Percentiles rank a stretch among this genome's conserved stretches.
These are phyloP conservation scores for Cerioporus squamosus DNA, from an alignment of 1,284 basidiomycete genomes.

Conservation along the genomic window DNA sequence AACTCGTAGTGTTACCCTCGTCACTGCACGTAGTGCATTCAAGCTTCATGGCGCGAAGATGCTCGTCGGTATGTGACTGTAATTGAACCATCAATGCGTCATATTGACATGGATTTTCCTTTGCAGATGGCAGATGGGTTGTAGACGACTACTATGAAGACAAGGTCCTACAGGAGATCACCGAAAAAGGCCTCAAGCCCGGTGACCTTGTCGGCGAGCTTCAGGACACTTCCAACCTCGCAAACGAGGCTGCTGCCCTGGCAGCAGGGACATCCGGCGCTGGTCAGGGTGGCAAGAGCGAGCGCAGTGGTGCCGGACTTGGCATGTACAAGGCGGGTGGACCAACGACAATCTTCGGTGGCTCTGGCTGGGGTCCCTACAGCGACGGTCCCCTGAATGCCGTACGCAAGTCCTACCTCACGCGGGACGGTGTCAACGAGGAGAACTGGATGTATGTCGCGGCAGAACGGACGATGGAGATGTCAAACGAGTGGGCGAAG, in stretches of 20 bases:
- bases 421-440: constrained; percentile 75
- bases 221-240: constrained; percentile 63
- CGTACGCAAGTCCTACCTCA: constrained; percentile 71
- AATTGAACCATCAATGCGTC: background rate
- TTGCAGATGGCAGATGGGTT: constrained; percentile 85
- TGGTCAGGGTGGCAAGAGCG: constrained; percentile 41
- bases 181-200: constrained; percentile 71
- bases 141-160: constrained; percentile 96
- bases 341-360: constrained; percentile 87
- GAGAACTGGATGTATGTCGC: constrained; percentile 91
- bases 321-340: constrained; percentile 84
- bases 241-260: constrained; percentile 49
- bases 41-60: constrained; percentile 94
- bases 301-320: constrained; percentile 44
- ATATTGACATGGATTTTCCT: background rate
- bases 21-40: constrained; percentile 92
- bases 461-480: constrained; percentile 65
- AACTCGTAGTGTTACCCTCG: constrained; percentile 91
- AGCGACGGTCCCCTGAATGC: constrained; percentile 82
- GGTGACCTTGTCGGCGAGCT: constrained; percentile 81
- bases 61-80: constrained; percentile 68
- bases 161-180: constrained; percentile 73
- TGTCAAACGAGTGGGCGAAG: constrained; percentile 65
- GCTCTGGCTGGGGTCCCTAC: constrained; percentile 82
- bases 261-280: constrained; percentile 45